Evolutionary conservation across 352 stramenopile species (phyloP), one percentile per base, ranked within the genome.

Genomic region (Phytopythium litorale): DNA sequence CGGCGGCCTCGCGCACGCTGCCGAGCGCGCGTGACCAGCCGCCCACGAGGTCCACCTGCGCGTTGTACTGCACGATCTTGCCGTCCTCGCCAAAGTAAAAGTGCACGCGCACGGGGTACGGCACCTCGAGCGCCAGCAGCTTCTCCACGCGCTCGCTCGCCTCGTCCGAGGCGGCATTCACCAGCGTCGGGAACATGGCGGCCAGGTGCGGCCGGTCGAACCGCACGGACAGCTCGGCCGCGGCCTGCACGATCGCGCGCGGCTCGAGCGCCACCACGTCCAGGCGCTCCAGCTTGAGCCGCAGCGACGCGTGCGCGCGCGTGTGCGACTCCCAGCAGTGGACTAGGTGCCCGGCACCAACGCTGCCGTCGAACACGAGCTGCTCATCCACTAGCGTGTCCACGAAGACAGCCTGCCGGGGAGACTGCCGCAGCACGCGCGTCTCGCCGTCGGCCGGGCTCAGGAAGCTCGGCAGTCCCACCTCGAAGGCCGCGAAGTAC

Each of bases 321-420:
- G 76, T 81, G 66, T 89, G 87, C 43, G 74, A 75, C 46, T 85
- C 62, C 78, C 80, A 88, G 40, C 87, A 78, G 49, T 68, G 58
- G 37, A 88, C 12, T 18, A 86, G 40, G 57, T 78, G 66, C 16
- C 70, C 49, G 6, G 81, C 63, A 19, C 78, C 77, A 11, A 60
- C 30, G 53, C 81, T 72, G 19, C 79, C 67, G 7, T 76, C 76
- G 53, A 89, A 87, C 8, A 63, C 61, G 38, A 87, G 68, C 54
- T 68, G 57, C 4, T 69, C 66, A 21, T 70, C 68, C 66, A 84
- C 71, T 11, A 73, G 56, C 0, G 79, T 68, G 46, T 67, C 49
- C 15, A 87, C 37, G 38, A 87, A 87, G 0, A 55, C 62, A 25
- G 68, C 18, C 25, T 87, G 75, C 3, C 59, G 38, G 7, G 38